Evolutionary conservation across 2,329 filamentous ascomycete species (phyloP).

Genomic region (Curvularia verruculosa): DNA sequence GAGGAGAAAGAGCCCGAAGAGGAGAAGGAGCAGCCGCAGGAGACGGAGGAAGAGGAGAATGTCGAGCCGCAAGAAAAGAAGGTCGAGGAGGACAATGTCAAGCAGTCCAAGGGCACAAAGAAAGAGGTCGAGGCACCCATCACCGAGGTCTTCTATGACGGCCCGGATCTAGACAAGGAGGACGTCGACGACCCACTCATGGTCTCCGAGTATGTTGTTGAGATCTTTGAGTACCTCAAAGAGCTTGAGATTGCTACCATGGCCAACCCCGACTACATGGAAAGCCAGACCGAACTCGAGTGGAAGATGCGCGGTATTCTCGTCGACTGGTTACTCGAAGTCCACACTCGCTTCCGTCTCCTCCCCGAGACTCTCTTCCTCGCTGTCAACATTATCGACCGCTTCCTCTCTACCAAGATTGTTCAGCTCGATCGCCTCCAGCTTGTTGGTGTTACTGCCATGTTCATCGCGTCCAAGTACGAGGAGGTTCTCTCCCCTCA

Average conservation of each 20-base stretch:
- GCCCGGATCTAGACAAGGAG: constrained; percentile 76
- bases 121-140: constrained; percentile 27
- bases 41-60: constrained; percentile 61
- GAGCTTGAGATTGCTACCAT: constrained; percentile 81
- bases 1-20: constrained; percentile 66
- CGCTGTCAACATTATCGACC: constrained; percentile 96
- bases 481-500: constrained; percentile 97
- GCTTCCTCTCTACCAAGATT: constrained; percentile 93
- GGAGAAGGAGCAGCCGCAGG: constrained; percentile 54
- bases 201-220: constrained; percentile 95
- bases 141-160: constrained; percentile 37
- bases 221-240: constrained; percentile 95
- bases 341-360: constrained; percentile 94
- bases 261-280: constrained; percentile 94
- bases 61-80: constrained; percentile 56
- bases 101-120: constrained; percentile 27
- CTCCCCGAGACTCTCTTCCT: constrained; percentile 96
- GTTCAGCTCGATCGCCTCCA: constrained; percentile 96
- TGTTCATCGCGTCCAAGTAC: constrained; percentile 99
- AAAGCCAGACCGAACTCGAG: constrained; percentile 90
- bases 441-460: constrained; percentile 94
- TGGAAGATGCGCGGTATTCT: constrained; percentile 99
- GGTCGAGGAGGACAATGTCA: constrained; percentile 38
- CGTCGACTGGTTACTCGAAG: constrained; percentile 97
- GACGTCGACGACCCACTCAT: constrained; percentile 94